Evolutionary conservation across 2,329 filamentous ascomycete species (phyloP), one percentile per base, ranked within the genome.

Genomic region (Annulohypoxylon truncatum): DNA sequence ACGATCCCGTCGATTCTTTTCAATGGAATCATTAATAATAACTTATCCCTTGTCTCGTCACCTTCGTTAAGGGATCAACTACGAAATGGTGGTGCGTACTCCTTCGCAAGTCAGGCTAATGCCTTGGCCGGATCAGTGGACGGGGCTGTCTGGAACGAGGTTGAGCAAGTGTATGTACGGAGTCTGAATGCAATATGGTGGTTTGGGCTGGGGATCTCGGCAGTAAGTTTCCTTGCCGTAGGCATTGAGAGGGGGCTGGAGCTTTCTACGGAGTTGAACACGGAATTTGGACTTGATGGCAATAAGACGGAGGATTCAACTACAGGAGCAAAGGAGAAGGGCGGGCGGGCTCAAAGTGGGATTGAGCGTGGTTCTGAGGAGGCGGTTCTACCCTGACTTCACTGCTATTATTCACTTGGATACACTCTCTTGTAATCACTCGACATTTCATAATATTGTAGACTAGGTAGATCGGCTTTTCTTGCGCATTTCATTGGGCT

Each of bases 1-100:
- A 74, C 78, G 0, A 75, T 83, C 13, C 77, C 77, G 1, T 74
- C 75, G 0, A 71, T 75, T 2, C 73, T 81, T 24, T 81, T 81
- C 66, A 71, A 73, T 40, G 42, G 18, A 26, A 13, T 46, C 9
- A n/a, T 46, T 20, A 46, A 46, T 20, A 46, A 46, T 46, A 46
- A 46, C 22, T 46, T 46, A 26, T 46, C 42, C 18, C 42, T 46
- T 38, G 48, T 57, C 29, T 47, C 40, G 7, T 47, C 53, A 10
- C 29, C 42, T 24, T 28, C 40, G 4, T 31, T 57, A 48, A 29
- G 28, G n/a, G 29, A 18, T 15, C 53, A 48, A 38, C 20, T 57
- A 18, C 20, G 15, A 6, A 18, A 31, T 13, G 53, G 53, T 26
- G 53, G 33, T 3, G 53, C 53, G 3, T 57, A 57, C 18, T 28